phyloP scores from a whole-genome alignment of 164 flowering plant genomes.

The Kalanchoe fedtschenkoi region DNA sequence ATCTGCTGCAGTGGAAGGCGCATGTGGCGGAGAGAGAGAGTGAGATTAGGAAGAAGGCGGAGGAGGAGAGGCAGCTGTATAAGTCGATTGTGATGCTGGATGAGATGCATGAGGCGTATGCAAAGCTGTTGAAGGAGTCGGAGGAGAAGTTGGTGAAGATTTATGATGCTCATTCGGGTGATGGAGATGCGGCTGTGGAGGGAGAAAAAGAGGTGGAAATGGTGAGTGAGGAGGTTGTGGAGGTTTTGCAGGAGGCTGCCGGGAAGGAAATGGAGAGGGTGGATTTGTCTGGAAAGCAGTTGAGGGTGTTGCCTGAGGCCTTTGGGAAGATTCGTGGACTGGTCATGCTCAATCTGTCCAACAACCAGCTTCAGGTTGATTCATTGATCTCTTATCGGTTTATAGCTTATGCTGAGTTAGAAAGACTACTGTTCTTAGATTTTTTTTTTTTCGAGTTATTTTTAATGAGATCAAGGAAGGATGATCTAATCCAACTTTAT shows the following conservation, averaged over 20 bases:
- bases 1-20: slow-evolving; percentile 3
- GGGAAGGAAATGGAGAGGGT: slow-evolving; percentile 41
- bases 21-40: slow-evolving; percentile 21
- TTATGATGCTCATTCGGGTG: slow-evolving; percentile 24
- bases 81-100: slow-evolving; percentile 52
- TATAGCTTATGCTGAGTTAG: no score
- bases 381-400: not conserved
- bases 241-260: slow-evolving; percentile 38
- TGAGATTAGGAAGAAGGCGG: slow-evolving; percentile 28
- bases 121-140: slow-evolving; percentile 54
- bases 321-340: slow-evolving; percentile 55
- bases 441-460: no score
- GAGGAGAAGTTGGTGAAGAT: slow-evolving; percentile 59
- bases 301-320: slow-evolving; percentile 70
- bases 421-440: no score
- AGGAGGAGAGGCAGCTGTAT: slow-evolving; percentile 41
- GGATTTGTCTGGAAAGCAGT: slow-evolving; percentile 38
- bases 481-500: no score
- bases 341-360: slow-evolving; percentile 45
- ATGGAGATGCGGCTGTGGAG: slow-evolving; percentile 11
- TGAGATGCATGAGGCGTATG: slow-evolving; percentile 80
- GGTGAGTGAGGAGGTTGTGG: slow-evolving; percentile 63
- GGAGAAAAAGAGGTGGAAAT: slow-evolving; percentile 21
- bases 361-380: slow-evolving; percentile 62
- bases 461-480: no score